These are phyloP conservation scores for Cucurbita maxima DNA, from an alignment of 306 rosid genomes.

Conservation along the genomic window DNA sequence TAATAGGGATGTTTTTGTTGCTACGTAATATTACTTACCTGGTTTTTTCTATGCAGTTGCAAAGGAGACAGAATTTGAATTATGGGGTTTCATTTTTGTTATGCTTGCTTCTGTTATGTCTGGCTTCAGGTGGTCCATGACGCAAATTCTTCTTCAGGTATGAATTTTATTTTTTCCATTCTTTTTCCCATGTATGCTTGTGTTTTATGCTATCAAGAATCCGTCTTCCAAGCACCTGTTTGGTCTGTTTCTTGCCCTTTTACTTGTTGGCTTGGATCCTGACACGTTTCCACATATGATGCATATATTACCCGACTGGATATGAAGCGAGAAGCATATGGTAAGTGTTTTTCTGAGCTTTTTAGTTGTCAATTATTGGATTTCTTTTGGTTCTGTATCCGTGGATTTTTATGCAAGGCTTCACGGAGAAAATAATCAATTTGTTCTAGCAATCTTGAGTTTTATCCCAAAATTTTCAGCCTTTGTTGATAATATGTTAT, in stretches of 20 bases:
- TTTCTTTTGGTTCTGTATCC: not conserved
- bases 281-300: slow-evolving; percentile 18
- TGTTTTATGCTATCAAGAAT: not conserved
- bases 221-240: not conserved
- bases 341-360: slow-evolving; percentile 28
- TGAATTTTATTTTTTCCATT: slow-evolving; percentile 9
- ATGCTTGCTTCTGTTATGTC: slow-evolving; percentile 99
- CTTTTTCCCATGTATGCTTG: not conserved
- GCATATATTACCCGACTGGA: slow-evolving; percentile 22
- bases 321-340: slow-evolving; percentile 76
- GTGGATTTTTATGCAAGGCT: not conserved
- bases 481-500: not conserved
- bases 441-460: not conserved
- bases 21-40: slow-evolving; percentile 1
- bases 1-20: not conserved
- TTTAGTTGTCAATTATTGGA: not conserved
- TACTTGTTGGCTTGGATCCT: slow-evolving; percentile 29
- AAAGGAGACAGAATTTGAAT: slow-evolving; percentile 77
- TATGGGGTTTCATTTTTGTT: slow-evolving; percentile 77
- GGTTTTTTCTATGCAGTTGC: slow-evolving; percentile 36
- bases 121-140: slow-evolving; percentile 96
- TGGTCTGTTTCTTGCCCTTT: slow-evolving; percentile 16
- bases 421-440: not conserved
- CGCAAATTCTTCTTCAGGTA: slow-evolving; percentile 95
- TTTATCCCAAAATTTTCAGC: not conserved